A percentile compares a stretch with the other conserved stretches of the same genome.
Conservation (phyloP, 805 yeast genomes). For the Wickerhamomyces pijperi region DNA sequence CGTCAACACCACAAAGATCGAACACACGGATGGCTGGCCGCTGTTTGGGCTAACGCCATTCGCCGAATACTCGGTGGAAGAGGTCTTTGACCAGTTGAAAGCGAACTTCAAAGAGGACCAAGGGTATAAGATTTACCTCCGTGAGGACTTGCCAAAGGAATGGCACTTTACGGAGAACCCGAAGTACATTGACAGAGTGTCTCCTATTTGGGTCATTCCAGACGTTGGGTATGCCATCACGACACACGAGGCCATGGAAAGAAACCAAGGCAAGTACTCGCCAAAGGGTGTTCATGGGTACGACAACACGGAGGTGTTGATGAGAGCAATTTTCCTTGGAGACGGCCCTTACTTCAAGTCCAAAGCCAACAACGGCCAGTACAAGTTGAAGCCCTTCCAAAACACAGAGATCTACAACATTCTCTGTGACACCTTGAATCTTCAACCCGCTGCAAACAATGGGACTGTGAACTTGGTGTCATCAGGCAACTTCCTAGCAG, state of each 20-base stretch:
- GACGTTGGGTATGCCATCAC: constrained; percentile 69
- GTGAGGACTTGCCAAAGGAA: constrained; percentile 39
- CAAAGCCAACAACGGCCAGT: constrained; percentile 7
- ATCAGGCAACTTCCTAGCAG: constrained; percentile 21
- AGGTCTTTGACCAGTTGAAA: constrained; percentile 33
- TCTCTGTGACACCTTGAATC: constrained; percentile 50
- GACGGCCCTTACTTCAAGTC: constrained; percentile 65
- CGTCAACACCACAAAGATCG: constrained; percentile 38
- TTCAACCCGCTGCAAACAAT: constrained; percentile 46
- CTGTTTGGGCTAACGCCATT: constrained; percentile 63
- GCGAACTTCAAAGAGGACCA: constrained; percentile 21
- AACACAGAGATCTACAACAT: constrained; percentile 69
- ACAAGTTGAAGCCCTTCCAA: constrained; percentile 45
- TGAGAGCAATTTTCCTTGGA: constrained; percentile 77
- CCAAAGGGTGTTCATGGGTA: constrained; percentile 74
- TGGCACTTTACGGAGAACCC: constrained; percentile 21
- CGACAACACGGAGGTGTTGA: constrained; percentile 60
- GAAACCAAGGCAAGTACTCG: constrained; percentile 12
- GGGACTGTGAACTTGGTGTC: constrained; percentile 30
- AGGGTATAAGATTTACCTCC: constrained; percentile 35
- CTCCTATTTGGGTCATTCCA: constrained; percentile 82
- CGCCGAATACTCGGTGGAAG: constrained; percentile 26
- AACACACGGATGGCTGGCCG: constrained; percentile 80
- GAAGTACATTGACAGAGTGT: constrained; percentile 40
- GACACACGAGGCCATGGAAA: constrained; percentile 44